Percentiles rank a stretch among this genome's conserved stretches.
Evolutionary conservation across 176 grass and related monocot species (phyloP).

Genomic region (Triticum aestivum): DNA sequence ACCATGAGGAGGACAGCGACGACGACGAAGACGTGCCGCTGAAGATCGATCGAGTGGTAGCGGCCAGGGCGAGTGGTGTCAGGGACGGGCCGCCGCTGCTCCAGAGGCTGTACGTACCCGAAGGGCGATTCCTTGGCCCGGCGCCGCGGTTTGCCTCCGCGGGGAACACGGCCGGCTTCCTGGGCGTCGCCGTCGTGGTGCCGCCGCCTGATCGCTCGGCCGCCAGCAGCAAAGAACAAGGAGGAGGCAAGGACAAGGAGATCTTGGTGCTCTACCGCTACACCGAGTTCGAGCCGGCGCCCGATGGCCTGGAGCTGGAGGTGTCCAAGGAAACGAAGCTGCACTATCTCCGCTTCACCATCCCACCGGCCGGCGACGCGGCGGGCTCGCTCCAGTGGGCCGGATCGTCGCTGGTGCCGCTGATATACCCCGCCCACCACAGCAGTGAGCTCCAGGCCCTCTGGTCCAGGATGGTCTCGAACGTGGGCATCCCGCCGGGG

Average conservation of each 20-base stretch:
- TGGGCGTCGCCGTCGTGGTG: not conserved
- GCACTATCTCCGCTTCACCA: constrained; percentile 25
- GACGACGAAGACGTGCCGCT: not conserved
- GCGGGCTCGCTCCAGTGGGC: constrained; percentile 12
- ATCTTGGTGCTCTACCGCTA: constrained; percentile 25
- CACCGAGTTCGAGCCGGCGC: not conserved
- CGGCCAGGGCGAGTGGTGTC: not conserved
- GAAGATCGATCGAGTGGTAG: not conserved
- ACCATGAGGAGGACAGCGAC: not conserved
- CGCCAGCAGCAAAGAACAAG: not conserved
- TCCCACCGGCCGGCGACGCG: not conserved
- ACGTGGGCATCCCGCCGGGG: not conserved
- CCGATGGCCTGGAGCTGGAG: not conserved
- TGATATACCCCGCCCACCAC: not conserved
- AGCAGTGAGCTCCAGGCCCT: not conserved
- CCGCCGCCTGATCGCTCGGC: not conserved
- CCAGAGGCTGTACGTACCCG: too few species aligned
- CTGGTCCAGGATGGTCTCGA: not conserved
- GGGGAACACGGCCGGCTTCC: not conserved
- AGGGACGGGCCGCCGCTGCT: too few species aligned
- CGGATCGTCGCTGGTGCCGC: not conserved
- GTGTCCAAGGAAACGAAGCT: not conserved
- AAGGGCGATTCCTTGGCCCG: not conserved
- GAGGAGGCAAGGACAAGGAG: not conserved
- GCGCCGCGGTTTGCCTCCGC: not conserved